Evolutionary conservation across 495 filamentous ascomycete genomes (phyloP), one percentile per base, ranked within the genome.

Genomic region (Podospora pseudopauciseta): DNA sequence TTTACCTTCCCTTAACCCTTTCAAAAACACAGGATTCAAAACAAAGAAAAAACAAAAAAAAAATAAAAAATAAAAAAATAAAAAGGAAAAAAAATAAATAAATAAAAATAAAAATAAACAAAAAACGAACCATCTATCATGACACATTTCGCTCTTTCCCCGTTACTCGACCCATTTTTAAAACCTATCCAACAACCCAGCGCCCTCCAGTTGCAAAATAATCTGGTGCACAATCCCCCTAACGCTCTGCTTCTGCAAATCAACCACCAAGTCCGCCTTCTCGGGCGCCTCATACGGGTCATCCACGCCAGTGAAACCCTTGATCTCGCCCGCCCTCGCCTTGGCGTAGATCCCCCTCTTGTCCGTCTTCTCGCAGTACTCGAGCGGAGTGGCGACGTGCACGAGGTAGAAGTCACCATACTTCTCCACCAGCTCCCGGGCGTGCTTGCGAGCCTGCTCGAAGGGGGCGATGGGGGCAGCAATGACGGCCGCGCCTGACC

Each of bases 301-400:
- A 79, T 99, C 95, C 67, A 99, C 95, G 74, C 95, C 95, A 34
- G 95, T 99, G 85, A 99, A 99, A 39, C 93, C 93, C 88, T 92
- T 95, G 82, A 99, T 96, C 85, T 97, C 93, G 18, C 95, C 95
- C 9, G 80, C 85, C 64, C 96, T 87, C 16, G 95, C 95, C 80
- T 87, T 86, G 27, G 82, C 85, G 80, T 99, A 99, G 72, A 97
- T 90, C 27, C 95, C 96, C 68, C 88, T 85, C 87, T 92, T 96
- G 80, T 99, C 95, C 65, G 93, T 97, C 86, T 90, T 89, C 86
- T 99, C 95, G 80, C 89, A 91, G 84, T 93, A 86, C 82, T 96
- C 92, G 64, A 99, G 87, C 64, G 91, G 89, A 66, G 95, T 99
- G 26, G 91, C 91, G 27, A 99, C 95, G 82, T 99, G 95, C 64